A percentile compares a stretch with the other conserved stretches of the same genome.
phyloP scores from a whole-genome alignment of 2,329 filamentous ascomycete species.

The Zasmidium angulare region DNA sequence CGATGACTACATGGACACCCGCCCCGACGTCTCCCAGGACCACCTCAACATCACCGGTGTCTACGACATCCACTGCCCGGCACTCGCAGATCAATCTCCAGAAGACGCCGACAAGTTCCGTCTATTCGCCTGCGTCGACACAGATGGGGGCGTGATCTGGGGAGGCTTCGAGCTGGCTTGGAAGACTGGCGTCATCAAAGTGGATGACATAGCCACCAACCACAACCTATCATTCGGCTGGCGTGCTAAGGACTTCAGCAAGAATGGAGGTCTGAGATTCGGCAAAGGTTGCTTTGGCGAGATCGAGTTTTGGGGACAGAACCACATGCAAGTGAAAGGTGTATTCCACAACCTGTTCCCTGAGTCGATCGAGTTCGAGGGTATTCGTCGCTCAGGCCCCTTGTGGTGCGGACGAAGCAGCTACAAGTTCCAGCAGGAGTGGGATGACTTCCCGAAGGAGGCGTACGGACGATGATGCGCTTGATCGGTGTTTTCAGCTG shows the following conservation, averaged over 20 bases:
- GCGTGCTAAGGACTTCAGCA: constrained; percentile 34
- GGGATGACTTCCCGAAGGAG: constrained; percentile 26
- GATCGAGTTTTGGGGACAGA: constrained; percentile 30
- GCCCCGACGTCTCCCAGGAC: constrained; percentile 12
- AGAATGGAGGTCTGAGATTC: constrained; percentile 28
- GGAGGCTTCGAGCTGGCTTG: constrained; percentile 47
- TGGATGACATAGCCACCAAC: constrained; percentile 32
- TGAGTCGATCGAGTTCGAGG: constrained; percentile 31
- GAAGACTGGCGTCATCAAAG: constrained; percentile 45
- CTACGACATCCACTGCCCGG: constrained; percentile 41
- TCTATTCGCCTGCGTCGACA: constrained; percentile 41
- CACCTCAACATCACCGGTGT: constrained; percentile 43
- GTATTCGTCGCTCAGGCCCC: constrained; percentile 24
- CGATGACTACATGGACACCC: constrained; percentile 18
- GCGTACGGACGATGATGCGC: constrained; percentile 28
- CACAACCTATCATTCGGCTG: constrained; percentile 27
- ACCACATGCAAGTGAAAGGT: constrained; percentile 21
- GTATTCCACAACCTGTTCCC: constrained; percentile 31
- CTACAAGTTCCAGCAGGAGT: constrained; percentile 32
- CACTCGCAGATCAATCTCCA: constrained; percentile 20
- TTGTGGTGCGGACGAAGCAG: constrained; percentile 21
- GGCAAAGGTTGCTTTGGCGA: constrained; percentile 36
- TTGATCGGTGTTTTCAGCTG: too few species aligned
- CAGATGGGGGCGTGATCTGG: constrained; percentile 44
- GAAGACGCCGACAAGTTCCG: constrained; percentile 29